Percentiles rank a stretch among this genome's conserved stretches.
phyloP scores from a whole-genome alignment of 2,329 filamentous ascomycete species.

The Fusarium praegraminearum region DNA sequence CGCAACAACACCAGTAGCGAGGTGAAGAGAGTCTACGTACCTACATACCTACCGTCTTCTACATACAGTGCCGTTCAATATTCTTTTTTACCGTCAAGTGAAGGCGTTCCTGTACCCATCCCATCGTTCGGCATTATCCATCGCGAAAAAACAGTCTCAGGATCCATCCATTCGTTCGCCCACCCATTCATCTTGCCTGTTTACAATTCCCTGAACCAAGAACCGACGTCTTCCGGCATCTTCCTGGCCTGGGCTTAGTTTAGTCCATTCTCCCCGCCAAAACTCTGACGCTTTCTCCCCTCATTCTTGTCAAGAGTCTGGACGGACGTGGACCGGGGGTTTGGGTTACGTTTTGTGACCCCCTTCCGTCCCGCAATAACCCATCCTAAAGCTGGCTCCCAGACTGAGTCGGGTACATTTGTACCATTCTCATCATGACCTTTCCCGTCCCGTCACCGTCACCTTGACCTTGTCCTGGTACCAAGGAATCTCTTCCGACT shows the following conservation, averaged over 20 bases:
- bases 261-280: constrained; percentile 31
- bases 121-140: constrained; percentile 24
- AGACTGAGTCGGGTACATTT: constrained; percentile 29
- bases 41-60: background rate
- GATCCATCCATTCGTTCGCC: constrained; percentile 11
- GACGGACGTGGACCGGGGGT: constrained; percentile 29
- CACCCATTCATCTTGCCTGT: constrained; percentile 27
- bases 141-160: constrained; percentile 5
- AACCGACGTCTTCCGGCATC: constrained; percentile 34
- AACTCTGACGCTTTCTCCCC: constrained; percentile 37
- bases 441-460: constrained; percentile 37
- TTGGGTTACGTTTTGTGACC: constrained; percentile 42
- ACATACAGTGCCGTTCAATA: constrained; percentile 4
- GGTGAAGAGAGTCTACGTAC: background rate
- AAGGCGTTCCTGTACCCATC: constrained; percentile 18
- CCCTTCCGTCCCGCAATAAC: constrained; percentile 42
- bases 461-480: constrained; percentile 21
- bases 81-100: constrained; percentile 25
- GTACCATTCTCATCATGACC: constrained; percentile 15
- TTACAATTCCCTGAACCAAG: constrained; percentile 3
- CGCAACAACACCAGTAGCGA: constrained; percentile 11
- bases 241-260: constrained; percentile 26
- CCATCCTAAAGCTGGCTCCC: constrained; percentile 39
- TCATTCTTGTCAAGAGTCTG: constrained; percentile 28
- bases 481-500: constrained; percentile 52